Conservation (phyloP, 345 rosid genomes). For the Syzygium aromaticum region DNA sequence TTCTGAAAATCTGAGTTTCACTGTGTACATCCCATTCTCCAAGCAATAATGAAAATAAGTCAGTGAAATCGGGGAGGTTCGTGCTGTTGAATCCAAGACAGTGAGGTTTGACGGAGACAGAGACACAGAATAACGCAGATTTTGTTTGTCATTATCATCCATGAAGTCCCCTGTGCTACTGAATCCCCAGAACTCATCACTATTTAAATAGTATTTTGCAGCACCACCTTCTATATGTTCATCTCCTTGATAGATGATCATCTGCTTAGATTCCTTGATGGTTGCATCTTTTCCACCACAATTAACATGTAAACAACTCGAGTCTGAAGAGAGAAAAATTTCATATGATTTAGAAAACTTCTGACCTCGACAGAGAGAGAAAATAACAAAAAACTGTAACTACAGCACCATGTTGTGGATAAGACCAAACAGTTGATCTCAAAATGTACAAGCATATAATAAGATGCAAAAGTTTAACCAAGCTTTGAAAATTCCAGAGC, state of each 20-base stretch:
- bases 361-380: neutral
- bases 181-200: slow-evolving; percentile 32
- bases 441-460: neutral
- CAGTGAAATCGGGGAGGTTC: slow-evolving; percentile 33
- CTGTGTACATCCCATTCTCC: slow-evolving; percentile 36
- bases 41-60: slow-evolving; percentile 45
- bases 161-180: slow-evolving; percentile 49
- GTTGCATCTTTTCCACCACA: slow-evolving; percentile 36
- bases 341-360: neutral
- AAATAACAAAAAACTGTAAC: neutral
- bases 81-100: slow-evolving; percentile 33
- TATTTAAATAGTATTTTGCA: slow-evolving; percentile 12
- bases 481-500: neutral
- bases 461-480: neutral
- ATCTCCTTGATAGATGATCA: slow-evolving; percentile 29
- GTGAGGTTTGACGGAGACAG: slow-evolving; percentile 8
- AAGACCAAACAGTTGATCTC: neutral
- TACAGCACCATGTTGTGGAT: neutral
- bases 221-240: slow-evolving; percentile 19
- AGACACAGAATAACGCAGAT: neutral
- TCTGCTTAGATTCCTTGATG: neutral
- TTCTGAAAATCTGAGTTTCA: slow-evolving; percentile 47
- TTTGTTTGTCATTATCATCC: slow-evolving; percentile 17
- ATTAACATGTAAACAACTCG: slow-evolving; percentile 24
- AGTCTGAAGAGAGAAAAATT: slow-evolving; percentile 7